phyloP scores from a whole-genome alignment of 1,139 yeast species.

The Blastobotrys arbuscula region DNA sequence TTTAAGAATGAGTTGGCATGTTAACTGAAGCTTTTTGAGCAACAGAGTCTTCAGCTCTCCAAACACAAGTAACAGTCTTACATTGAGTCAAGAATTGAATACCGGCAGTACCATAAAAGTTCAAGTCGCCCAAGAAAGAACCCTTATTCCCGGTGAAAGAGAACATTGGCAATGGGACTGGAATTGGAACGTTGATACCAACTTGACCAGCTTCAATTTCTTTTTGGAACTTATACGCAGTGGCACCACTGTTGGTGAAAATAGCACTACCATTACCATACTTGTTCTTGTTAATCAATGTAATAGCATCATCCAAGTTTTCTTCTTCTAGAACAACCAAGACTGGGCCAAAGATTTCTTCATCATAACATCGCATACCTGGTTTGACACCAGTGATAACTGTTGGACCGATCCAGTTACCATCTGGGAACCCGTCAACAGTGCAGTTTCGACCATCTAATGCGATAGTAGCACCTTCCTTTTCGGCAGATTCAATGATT shows the following conservation, averaged over 20 bases:
- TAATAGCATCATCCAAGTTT: slow-evolving; percentile 68
- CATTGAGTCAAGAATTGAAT: slow-evolving; percentile 67
- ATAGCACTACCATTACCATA: slow-evolving; percentile 74
- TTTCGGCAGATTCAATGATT: slow-evolving; percentile 51
- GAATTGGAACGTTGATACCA: slow-evolving; percentile 76
- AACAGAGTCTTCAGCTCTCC: slow-evolving; percentile 55
- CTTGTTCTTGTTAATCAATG: slow-evolving; percentile 54
- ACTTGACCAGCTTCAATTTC: slow-evolving; percentile 73
- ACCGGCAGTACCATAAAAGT: slow-evolving; percentile 76
- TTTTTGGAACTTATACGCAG: slow-evolving; percentile 65
- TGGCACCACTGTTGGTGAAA: slow-evolving; percentile 64
- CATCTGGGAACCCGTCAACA: slow-evolving; percentile 52
- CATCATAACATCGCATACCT: slow-evolving; percentile 67
- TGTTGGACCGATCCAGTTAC: slow-evolving; percentile 74
- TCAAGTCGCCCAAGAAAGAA: slow-evolving; percentile 71
- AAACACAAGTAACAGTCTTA: slow-evolving; percentile 66
- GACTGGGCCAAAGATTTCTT: slow-evolving; percentile 76
- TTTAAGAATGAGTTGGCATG: slow-evolving; percentile 35
- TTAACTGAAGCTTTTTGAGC: slow-evolving; percentile 50
- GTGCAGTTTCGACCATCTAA: slow-evolving; percentile 60
- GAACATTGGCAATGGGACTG: slow-evolving; percentile 82
- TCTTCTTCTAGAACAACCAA: slow-evolving; percentile 58
- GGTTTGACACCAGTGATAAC: slow-evolving; percentile 58
- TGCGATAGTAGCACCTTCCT: slow-evolving; percentile 50
- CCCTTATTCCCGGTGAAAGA: slow-evolving; percentile 77